Conservation (phyloP, 768 basidiomycete genomes). For the Lentinula aciculospora region DNA sequence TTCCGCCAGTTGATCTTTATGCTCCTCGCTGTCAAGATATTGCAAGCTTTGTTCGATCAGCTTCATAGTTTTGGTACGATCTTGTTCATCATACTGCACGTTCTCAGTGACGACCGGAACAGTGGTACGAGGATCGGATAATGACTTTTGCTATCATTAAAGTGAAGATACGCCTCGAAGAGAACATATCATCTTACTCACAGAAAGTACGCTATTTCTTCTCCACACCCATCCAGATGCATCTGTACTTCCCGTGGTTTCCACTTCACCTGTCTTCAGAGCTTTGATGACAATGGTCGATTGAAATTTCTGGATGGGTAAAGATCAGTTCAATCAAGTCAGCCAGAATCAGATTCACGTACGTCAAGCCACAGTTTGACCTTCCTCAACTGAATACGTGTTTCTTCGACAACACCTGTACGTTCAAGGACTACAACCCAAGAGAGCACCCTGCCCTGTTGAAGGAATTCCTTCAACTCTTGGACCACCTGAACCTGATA, state of each 20-base stretch:
- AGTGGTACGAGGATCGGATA: neutral
- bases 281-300: neutral
- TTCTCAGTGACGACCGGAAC: neutral
- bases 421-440: neutral
- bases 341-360: neutral
- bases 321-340: neutral
- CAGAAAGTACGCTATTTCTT: neutral
- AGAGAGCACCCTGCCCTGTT: neutral
- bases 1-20: conserved; percentile 19
- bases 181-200: neutral
- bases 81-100: neutral
- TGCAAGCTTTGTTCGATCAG: neutral
- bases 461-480: neutral
- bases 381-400: neutral
- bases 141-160: neutral
- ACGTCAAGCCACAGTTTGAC: neutral
- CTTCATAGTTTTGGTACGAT: neutral
- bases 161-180: neutral
- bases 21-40: neutral
- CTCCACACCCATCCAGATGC: no score
- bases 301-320: neutral
- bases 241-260: neutral
- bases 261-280: neutral
- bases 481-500: neutral
- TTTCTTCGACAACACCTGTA: neutral